phyloP scores from a whole-genome alignment of 345 rosid genomes.

The Gossypium mustelinum region DNA sequence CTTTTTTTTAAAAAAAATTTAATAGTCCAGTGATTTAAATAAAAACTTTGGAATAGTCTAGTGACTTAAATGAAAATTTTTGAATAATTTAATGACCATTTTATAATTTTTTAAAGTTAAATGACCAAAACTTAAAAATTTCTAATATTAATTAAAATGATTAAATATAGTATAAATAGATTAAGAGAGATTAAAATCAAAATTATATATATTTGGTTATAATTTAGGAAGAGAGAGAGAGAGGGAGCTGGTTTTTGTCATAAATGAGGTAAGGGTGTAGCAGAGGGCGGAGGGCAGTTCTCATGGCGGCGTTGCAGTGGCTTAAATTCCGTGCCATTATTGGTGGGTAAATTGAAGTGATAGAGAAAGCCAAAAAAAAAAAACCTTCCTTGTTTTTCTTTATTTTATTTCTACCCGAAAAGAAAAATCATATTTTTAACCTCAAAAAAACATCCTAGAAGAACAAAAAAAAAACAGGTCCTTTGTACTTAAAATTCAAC shows the following conservation, averaged over 20 bases:
- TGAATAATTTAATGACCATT: too few relatives aligned
- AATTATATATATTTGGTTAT: background rate
- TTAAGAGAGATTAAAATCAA: background rate
- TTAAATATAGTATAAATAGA: background rate
- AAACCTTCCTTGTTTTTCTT: conserved; percentile 8
- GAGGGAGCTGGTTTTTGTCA: conserved; percentile 21
- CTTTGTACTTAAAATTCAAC: background rate
- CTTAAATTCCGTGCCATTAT: conserved; percentile 60
- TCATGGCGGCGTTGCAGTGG: conserved; percentile 76
- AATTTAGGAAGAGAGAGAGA: conserved; percentile 9
- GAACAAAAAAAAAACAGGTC: background rate
- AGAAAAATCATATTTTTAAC: conserved; percentile 1
- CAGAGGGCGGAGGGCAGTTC: conserved; percentile 39
- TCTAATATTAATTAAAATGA: too few relatives aligned
- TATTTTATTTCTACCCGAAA: conserved; percentile 14
- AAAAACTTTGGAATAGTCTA: too few relatives aligned
- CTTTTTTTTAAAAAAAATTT: too few relatives aligned
- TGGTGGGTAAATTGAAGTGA: conserved; percentile 25
- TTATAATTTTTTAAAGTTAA: too few relatives aligned
- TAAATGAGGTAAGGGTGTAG: conserved; percentile 33
- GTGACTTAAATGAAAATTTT: too few relatives aligned
- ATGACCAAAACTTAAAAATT: too few relatives aligned
- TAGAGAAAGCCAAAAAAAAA: background rate
- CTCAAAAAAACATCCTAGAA: conserved; percentile 19
- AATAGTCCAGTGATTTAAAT: too few relatives aligned